These are phyloP conservation scores for Lipomyces japonicus DNA, from an alignment of 805 yeast genomes.

Conservation along the genomic window DNA sequence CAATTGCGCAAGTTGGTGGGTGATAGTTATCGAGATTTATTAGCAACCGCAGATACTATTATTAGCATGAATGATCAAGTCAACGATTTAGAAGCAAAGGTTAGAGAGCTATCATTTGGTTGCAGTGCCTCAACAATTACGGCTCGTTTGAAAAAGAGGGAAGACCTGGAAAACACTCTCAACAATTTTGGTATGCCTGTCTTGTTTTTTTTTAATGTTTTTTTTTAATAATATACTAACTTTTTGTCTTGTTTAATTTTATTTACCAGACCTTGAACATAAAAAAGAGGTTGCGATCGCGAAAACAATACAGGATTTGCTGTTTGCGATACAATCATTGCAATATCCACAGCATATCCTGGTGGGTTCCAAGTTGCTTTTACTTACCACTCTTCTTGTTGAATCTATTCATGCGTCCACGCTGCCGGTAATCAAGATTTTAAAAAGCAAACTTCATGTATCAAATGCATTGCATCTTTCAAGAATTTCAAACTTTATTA, in stretches of 20 bases:
- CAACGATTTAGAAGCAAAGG: conserved; percentile 12
- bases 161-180: neutral
- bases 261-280: conserved; percentile 3
- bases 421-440: neutral
- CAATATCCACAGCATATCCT: conserved; percentile 11
- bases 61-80: conserved; percentile 20
- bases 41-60: conserved; percentile 24
- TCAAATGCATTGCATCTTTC: conserved; percentile 4
- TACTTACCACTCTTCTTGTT: conserved; percentile 3
- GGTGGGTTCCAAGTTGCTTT: conserved; percentile 8
- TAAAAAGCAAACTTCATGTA: neutral
- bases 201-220: neutral
- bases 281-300: conserved; percentile 6
- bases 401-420: neutral
- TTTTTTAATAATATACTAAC: neutral
- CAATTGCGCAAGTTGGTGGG: conserved; percentile 26
- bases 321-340: conserved; percentile 14
- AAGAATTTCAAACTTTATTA: neutral
- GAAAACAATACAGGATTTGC: conserved; percentile 13
- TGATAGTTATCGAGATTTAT: conserved; percentile 25
- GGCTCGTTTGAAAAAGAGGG: conserved; percentile 5
- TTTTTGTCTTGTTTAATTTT: neutral
- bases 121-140: conserved; percentile 13
- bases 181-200: conserved; percentile 7
- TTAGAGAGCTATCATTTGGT: conserved; percentile 9